Evolutionary conservation across 257 asterid species (phyloP).

Genomic region (Scutellaria barbata): DNA sequence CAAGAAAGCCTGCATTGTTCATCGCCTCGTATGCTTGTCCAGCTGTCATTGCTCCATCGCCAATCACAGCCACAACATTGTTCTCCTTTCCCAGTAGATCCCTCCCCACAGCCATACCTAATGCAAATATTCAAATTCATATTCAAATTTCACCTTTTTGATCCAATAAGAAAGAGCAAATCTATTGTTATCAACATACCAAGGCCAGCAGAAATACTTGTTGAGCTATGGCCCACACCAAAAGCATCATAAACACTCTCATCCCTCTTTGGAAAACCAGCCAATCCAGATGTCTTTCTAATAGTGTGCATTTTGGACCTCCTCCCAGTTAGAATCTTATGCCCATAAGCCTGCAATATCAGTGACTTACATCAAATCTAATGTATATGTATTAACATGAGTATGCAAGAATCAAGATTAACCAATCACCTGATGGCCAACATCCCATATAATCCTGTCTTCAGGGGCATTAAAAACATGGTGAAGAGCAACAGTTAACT

Average conservation of each 20-base stretch:
- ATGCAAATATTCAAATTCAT: background rate
- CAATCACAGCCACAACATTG: conserved; percentile 68
- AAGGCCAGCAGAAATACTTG: conserved; percentile 86
- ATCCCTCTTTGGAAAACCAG: conserved; percentile 77
- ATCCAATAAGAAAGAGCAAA: no score
- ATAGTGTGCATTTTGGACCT: conserved; percentile 75
- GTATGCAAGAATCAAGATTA: background rate
- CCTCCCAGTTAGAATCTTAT: conserved; percentile 79
- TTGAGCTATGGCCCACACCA: conserved; percentile 88
- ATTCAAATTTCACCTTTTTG: no score
- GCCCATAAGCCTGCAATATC: conserved; percentile 67
- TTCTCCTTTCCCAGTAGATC: conserved; percentile 70
- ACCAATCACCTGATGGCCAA: conserved; percentile 90
- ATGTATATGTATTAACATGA: background rate
- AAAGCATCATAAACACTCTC: conserved; percentile 81
- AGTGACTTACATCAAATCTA: no score
- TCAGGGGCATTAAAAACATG: conserved; percentile 77
- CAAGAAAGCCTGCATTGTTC: conserved; percentile 84
- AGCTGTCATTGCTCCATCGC: conserved; percentile 87
- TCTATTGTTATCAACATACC: conserved; percentile 52
- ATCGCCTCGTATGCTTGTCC: conserved; percentile 91
- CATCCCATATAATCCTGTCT: conserved; percentile 89
- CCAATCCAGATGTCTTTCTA: conserved; percentile 67
- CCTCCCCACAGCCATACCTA: conserved; percentile 84
- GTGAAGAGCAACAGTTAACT: conserved; percentile 77